Conservation (phyloP, 306 rosid genomes). For the Cicer cuneatum region DNA sequence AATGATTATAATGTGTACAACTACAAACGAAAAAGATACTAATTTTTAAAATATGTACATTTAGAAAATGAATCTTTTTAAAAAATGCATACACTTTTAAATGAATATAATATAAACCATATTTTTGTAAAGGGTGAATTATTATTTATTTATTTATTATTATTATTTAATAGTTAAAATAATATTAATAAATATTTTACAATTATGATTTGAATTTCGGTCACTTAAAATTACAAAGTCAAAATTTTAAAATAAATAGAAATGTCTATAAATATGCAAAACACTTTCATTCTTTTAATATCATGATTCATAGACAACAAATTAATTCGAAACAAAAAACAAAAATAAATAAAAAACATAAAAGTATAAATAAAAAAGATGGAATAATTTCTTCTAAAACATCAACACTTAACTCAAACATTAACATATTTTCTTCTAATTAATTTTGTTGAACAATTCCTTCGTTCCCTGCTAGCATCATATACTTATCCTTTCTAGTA, state of each 20-base stretch:
- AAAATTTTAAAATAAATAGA: too few relatives aligned
- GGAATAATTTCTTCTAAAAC: background rate
- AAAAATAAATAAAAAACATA: background rate
- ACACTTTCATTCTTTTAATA: background rate
- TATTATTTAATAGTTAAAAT: too few relatives aligned
- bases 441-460: conserved; percentile 60
- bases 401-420: too few relatives aligned
- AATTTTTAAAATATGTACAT: background rate
- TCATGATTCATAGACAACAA: background rate
- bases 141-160: too few relatives aligned
- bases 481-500: conserved; percentile 85
- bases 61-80: background rate
- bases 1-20: background rate
- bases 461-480: conserved; percentile 96
- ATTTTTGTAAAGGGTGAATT: too few relatives aligned
- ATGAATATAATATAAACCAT: too few relatives aligned
- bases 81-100: background rate
- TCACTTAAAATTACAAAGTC: too few relatives aligned
- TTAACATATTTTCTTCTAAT: conserved; percentile 21
- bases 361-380: background rate
- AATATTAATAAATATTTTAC: too few relatives aligned
- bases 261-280: background rate
- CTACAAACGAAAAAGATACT: background rate
- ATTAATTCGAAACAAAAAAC: background rate
- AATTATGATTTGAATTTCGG: too few relatives aligned